Evolutionary conservation across 768 basidiomycete species (phyloP), one percentile per base, ranked within the genome.

Genomic region (Russula sp.): DNA sequence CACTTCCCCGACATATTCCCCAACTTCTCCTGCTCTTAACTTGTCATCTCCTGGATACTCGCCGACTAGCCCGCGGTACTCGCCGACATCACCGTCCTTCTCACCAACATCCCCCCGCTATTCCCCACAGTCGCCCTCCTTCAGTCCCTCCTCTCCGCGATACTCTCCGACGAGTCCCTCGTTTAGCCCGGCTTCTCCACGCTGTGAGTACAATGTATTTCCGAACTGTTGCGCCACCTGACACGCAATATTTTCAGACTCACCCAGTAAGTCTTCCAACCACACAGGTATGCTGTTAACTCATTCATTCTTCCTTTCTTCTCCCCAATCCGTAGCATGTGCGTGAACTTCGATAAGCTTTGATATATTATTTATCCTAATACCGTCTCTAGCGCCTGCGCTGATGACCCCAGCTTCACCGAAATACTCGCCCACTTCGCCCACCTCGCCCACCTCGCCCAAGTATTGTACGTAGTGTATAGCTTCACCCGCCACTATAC

Each of bases 401-500:
- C 87, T 90, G 59, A 82, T 89, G 78, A 94, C 94, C 8, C 94
- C 93, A 0, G 85, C 94, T 4, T 94, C 92, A 35, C 94, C 94
- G 7, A 91, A 88, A 70, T 97, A 94, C 74, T 94, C 92, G 11
- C 95, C 95, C 3, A 93, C 95, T 0, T 95, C 93, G 4, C 95
- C 95, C n/a, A 84, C 87, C 8, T 94, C 91, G 2, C 94, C 94
- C 0, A 83, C 94, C 3, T 95, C 93, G 40, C 95, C 95, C 59
- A 91, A 89, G 82, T 93, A 92, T 73, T 93, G 91, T 92, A 75
- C 67, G 90, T 79, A 5, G 11, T 6, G 0, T 27, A 55, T 22
- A 27, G 13, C 44, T 34, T 55, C 20, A 49, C 20, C 60, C n/a
- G 34, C 13, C 13, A 39, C 7, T 34, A 42, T 37, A 3, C 67